Base-by-base conservation (phyloP, 2,329 filamentous ascomycete species). In the Sclerotinia spermophila region DNA sequence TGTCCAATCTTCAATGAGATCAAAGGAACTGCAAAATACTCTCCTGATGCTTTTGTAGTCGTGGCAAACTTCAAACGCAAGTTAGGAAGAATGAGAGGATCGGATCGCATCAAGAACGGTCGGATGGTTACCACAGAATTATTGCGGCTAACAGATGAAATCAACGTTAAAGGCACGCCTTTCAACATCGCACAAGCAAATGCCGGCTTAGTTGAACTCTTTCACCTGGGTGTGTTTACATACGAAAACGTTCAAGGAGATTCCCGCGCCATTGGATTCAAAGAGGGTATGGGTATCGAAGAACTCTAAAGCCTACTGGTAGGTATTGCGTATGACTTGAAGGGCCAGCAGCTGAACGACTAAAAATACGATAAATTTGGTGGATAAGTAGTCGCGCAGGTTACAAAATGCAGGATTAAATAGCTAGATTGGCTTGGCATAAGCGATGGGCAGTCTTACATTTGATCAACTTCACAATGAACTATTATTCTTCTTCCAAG, bases 1-100 rank as follows among this genome's bases (percentile, higher is more conserved):
- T 62, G 60, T 7, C 60, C 60, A n/a, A 7, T 62, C n/a, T 62
- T 62, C 27, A 45, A 48, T 1, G 60, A 62, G 3, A 48, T 62
- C 7, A 62, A 24, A 8, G 60, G 60, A 24, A 33, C 60, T 3
- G 42, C 42, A 17, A 62, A 48, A 62, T 45, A 62, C 30, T 62
- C 60, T 7, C 60, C 60, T 35, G 60, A 62, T n/a, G 60, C 60
- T 35, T 27, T 45, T 8, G 19, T 35, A 35, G 30, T 62, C 8
- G 60, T 62, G 5, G 19, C 27, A 1, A 24, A 48, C 15, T 44
- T 35, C 27, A 62, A 62, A 35, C 60, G 38, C 15, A 27, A 2
- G 27, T 17, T 53, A 27, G 48, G n/a, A 30, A 53, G 48, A 13
- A 53, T 53, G 48, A 53, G 17, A 27, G 5, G 15, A 53, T 53